Percentiles rank a stretch among this genome's conserved stretches.
phyloP scores from a whole-genome alignment of 768 basidiomycete species.

The Amanita inopinata region DNA sequence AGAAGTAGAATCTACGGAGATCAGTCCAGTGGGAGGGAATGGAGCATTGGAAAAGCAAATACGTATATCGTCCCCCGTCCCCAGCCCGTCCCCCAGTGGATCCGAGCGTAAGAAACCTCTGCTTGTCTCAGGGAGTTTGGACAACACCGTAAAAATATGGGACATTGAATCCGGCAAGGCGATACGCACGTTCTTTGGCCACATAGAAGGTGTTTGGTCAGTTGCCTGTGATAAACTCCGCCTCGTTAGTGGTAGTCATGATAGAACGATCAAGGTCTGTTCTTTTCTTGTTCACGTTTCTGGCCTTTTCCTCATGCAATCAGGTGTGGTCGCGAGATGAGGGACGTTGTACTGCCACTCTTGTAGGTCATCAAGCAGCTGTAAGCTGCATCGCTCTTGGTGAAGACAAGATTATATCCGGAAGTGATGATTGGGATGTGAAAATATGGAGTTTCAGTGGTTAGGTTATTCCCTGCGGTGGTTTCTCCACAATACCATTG shows the following conservation, averaged over 20 bases:
- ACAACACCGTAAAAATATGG: slow-evolving; percentile 96
- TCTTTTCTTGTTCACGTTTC: slow-evolving; percentile 7
- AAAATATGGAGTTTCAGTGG: slow-evolving; percentile 72
- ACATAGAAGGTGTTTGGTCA: slow-evolving; percentile 98
- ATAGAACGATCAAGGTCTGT: slow-evolving; percentile 91
- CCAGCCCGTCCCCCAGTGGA: neutral
- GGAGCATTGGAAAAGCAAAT: too few species aligned
- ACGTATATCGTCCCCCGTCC: neutral
- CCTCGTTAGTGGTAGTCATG: slow-evolving; percentile 88
- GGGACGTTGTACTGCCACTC: slow-evolving; percentile 76
- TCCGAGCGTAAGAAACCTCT: slow-evolving; percentile 45
- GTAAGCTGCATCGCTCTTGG: slow-evolving; percentile 86
- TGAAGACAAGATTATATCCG: slow-evolving; percentile 95
- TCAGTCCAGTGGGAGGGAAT: too few species aligned
- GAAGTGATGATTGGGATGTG: slow-evolving; percentile 85
- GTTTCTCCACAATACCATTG: too few species aligned
- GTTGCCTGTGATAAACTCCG: slow-evolving; percentile 89
- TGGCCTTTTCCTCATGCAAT: slow-evolving; percentile 9
- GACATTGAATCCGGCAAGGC: slow-evolving; percentile 81
- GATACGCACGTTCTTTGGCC: slow-evolving; percentile 82
- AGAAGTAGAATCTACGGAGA: slow-evolving; percentile 7
- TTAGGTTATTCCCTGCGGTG: slow-evolving; percentile 14
- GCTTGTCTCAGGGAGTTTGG: slow-evolving; percentile 82
- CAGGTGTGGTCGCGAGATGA: slow-evolving; percentile 94
- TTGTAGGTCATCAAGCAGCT: slow-evolving; percentile 90